Conservation (phyloP, 2,329 filamentous ascomycete species). For the Talaromyces sp. region DNA sequence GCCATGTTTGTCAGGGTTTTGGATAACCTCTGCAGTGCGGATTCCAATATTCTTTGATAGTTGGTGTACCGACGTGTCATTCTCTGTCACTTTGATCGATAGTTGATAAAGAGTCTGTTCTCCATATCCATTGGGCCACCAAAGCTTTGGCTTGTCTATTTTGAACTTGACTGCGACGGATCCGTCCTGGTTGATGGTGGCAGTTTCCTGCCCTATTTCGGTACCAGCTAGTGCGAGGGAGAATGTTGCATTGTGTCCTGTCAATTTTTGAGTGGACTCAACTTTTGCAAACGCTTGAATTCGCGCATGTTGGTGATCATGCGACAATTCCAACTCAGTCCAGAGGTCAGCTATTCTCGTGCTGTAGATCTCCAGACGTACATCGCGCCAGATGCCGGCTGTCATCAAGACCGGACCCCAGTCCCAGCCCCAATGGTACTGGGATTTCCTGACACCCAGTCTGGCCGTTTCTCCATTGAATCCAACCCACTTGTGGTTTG, state of each 20-base stretch:
- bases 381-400: constrained; percentile 55
- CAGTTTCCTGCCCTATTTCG: constrained; percentile 35
- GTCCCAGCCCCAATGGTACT: constrained; percentile 70
- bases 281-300: constrained; percentile 37
- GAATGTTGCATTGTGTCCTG: constrained; percentile 6
- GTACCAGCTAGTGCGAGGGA: neutral
- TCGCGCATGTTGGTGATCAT: constrained; percentile 37
- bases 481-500: constrained; percentile 43
- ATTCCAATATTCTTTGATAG: constrained; percentile 51
- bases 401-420: constrained; percentile 64
- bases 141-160: constrained; percentile 45
- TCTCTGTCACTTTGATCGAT: constrained; percentile 37
- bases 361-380: constrained; percentile 6
- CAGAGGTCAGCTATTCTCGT: constrained; percentile 46
- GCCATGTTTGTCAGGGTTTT: constrained; percentile 44
- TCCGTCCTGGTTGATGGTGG: constrained; percentile 20
- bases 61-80: constrained; percentile 40
- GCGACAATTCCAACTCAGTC: constrained; percentile 33
- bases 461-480: constrained; percentile 44
- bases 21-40: constrained; percentile 42
- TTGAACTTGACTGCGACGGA: constrained; percentile 11
- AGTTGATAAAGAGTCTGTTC: constrained; percentile 54
- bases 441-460: constrained; percentile 59
- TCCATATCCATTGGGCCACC: constrained; percentile 59
- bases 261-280: constrained; percentile 21